Evolutionary conservation across 1,284 basidiomycete genomes (phyloP), one percentile per base, ranked within the genome.

Genomic region (Kwoniella shivajii): DNA sequence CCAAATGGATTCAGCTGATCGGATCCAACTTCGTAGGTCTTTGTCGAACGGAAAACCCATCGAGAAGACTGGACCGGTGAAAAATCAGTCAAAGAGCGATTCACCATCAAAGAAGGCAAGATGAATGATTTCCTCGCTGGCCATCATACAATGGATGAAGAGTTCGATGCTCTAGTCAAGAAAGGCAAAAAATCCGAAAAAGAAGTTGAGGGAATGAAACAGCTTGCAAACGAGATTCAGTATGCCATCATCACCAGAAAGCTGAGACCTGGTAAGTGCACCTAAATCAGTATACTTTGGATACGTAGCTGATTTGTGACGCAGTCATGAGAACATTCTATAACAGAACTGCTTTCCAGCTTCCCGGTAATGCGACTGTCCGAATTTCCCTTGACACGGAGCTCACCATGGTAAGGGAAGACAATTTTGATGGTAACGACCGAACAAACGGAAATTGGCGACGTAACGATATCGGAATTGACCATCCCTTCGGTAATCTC

Each of bases 21-120:
- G 9, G 13, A 31, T 58, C 20, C n/a, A 22, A 18, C 20, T 33
- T 24, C 41, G 18, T 69, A 92, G 87, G 94, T 99, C 61, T 99
- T 97, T 70, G 92, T 99, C 42, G 95, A 99, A 82, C 90, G 96
- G 58, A 99, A 99, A 80, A 99, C 96, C 0, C 95, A 99, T 74
- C 85, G 94, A 50, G 95, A 99, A 79, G 95, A 99, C 76, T 99
- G 96, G 95, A 99, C 96, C 0, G 95, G 95, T 31, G 95, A 99
- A 78, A 99, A 98, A 80, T 95, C 91, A 16, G 95, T 99, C 74
- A 99, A 99, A 79, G 92, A 95, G 29, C 91, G 95, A 7, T 98
- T 99, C 81, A 88, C 92, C 1, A 89, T 99, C 79, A 95, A 96
- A 78, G 95, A 98, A 77, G 87, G 93, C 65, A 86, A 92, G 57